Conservation (phyloP, 2,329 filamentous ascomycete species). For the Aschersonia sp. region DNA sequence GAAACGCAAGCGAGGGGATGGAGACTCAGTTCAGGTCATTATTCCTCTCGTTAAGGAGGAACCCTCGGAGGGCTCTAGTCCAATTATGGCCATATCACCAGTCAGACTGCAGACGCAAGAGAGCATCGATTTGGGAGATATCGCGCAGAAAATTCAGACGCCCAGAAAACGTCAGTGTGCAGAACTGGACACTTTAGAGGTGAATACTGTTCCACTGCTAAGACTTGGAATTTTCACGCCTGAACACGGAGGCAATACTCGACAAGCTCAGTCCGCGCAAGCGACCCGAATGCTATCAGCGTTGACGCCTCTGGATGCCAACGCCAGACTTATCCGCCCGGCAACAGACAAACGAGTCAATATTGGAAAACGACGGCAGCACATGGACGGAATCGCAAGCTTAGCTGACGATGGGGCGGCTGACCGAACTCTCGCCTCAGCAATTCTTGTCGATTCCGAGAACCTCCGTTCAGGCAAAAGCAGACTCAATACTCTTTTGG, state of each 20-base stretch:
- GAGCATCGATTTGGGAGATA: conserved; percentile 40
- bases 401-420: conserved; percentile 34
- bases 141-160: conserved; percentile 17
- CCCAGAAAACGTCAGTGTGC: conserved; percentile 19
- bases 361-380: background rate
- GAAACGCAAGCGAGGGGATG: conserved; percentile 27
- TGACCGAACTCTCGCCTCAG: conserved; percentile 1
- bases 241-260: background rate
- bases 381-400: background rate
- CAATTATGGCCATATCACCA: conserved; percentile 9
- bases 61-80: conserved; percentile 12
- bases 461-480: conserved; percentile 8
- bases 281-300: conserved; percentile 11
- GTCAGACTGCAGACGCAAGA: conserved; percentile 27
- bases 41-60: conserved; percentile 28
- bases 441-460: background rate
- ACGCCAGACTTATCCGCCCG: conserved; percentile 12
- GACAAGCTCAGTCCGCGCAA: background rate
- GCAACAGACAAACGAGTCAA: conserved; percentile 8
- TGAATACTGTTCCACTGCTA: background rate
- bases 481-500: conserved; percentile 19
- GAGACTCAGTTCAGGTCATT: conserved; percentile 9
- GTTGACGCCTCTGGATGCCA: conserved; percentile 22
- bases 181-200: conserved; percentile 6
- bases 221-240: conserved; percentile 1